Base-by-base conservation (phyloP, 441 rosid species). In the Raphanus hybrid region DNA sequence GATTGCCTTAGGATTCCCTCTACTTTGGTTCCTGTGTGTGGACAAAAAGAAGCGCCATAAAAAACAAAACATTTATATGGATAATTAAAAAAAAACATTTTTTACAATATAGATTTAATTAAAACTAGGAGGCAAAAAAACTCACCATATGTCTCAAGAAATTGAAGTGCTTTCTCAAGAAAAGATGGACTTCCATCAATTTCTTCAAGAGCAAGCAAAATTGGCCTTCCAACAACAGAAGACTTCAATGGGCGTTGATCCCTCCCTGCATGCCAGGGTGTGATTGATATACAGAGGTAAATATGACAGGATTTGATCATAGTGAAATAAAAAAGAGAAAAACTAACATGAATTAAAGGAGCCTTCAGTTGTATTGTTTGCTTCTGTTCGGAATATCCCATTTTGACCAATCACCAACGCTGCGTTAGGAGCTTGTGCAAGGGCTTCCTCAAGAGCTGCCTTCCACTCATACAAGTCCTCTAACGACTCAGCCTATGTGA, bases 131-230 rank as follows among this genome's bases (percentile, higher is more conserved):
- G 67, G 77, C 27, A 55, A 55, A 55, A 55, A 18, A 55, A 55
- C 27, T 55, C 12, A 55, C 60, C 99, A 84, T 82, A 85, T 75
- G 85, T 88, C 89, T 96, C 99, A 48, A 96, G 90, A 88, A 93
- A 96, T 41, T 62, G 88, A 84, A 96, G 97, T 75, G 98, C 97
- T 86, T 96, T 96, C 92, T 96, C 98, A 63, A 96, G 96, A 73
- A 96, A 96, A 8, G 99, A 92, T 75, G 99, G 99, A 72, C 88
- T 88, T 76, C 99, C 99, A 80, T 96, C 99, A 83, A 96, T 92
- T 82, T 96, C 98, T 84, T 93, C 99, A 65, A 96, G 89, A 71
- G 98, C 97, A 84, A 96, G 98, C 82, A 96, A 85, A 84, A 96
- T 93, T 16, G 99, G 99, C 74, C 99, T 92, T 73, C 98, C 99